These are phyloP conservation scores for Stenogyne calaminthoides DNA, from an alignment of 305 asterid genomes.

Conservation along the genomic window DNA sequence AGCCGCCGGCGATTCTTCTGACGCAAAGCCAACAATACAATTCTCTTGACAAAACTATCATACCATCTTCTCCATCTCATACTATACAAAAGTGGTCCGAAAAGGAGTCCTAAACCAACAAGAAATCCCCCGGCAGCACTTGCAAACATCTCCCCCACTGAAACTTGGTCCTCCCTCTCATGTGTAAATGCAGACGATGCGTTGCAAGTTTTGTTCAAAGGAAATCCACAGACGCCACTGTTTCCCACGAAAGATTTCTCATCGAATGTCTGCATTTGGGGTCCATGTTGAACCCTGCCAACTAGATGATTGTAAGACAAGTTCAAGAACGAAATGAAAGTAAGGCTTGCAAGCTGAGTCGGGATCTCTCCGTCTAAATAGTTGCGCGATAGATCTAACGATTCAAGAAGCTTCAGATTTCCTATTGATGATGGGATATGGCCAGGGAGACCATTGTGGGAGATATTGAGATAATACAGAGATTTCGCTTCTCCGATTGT, in stretches of 20 bases:
- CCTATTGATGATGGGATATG: constrained; percentile 46
- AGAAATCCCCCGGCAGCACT: constrained; percentile 38
- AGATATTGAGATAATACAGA: constrained; percentile 45
- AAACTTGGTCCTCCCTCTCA: not conserved
- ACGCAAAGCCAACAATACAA: constrained; percentile 10
- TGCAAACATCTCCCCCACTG: constrained; percentile 20
- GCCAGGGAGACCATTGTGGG: constrained; percentile 44
- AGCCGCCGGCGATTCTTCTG: constrained; percentile 4
- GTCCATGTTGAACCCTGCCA: constrained; percentile 52
- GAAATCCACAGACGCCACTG: constrained; percentile 53
- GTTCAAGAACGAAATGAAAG: constrained; percentile 51
- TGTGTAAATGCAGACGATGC: constrained; percentile 15
- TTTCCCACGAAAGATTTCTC: constrained; percentile 47
- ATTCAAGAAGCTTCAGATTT: constrained; percentile 40
- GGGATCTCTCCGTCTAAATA: constrained; percentile 48
- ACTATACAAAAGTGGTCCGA: constrained; percentile 32
- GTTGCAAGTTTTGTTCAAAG: constrained; percentile 39
- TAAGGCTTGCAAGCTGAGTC: constrained; percentile 38
- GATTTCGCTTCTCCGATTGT: constrained; percentile 42
- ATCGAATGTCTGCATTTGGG: constrained; percentile 47
- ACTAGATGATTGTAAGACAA: constrained; percentile 45
- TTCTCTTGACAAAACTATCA: constrained; percentile 7
- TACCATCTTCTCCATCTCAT: constrained; percentile 31
- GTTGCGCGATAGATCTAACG: constrained; percentile 53
- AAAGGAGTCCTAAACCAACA: constrained; percentile 38